Conservation (phyloP, 1,284 basidiomycete species). For the Austroboletus niveus region DNA sequence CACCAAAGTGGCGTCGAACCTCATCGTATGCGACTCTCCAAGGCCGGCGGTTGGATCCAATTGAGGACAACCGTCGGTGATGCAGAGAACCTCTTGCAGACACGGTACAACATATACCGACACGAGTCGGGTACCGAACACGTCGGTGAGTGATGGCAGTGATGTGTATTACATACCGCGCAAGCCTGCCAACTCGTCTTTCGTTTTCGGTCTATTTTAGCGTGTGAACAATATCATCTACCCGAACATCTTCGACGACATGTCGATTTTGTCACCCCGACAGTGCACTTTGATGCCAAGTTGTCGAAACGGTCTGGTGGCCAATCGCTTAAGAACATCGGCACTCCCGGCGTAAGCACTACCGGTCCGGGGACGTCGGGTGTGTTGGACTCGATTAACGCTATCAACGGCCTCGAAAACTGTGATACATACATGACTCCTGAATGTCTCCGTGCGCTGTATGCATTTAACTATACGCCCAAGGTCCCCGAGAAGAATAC, state of each 20-base stretch:
- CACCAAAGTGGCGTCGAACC: conserved; percentile 35
- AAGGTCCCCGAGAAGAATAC: conserved; percentile 42
- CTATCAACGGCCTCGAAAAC: conserved; percentile 25
- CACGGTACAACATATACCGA: conserved; percentile 44
- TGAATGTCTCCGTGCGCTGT: conserved; percentile 47
- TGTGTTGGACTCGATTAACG: conserved; percentile 8
- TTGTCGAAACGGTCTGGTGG: conserved; percentile 18
- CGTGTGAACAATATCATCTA: conserved; percentile 46
- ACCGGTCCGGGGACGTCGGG: conserved; percentile 38
- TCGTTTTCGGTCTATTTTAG: conserved; percentile 20
- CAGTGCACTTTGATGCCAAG: conserved; percentile 40
- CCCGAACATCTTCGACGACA: conserved; percentile 41
- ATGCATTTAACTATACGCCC: conserved; percentile 43
- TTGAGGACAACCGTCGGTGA: conserved; percentile 41
- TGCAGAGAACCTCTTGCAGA: conserved; percentile 42
- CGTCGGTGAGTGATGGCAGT: conserved; percentile 21
- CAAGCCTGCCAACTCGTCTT: not conserved
- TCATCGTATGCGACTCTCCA: conserved; percentile 33
- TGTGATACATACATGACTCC: conserved; percentile 48
- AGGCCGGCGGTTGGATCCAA: conserved; percentile 43
- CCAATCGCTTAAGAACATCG: conserved; percentile 17
- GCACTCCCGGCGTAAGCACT: conserved; percentile 31
- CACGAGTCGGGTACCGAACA: conserved; percentile 37
- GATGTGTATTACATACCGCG: not conserved
- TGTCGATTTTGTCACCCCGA: conserved; percentile 47